These are phyloP conservation scores for Syzygium malaccense DNA, from an alignment of 441 rosid genomes.

Conservation along the genomic window DNA sequence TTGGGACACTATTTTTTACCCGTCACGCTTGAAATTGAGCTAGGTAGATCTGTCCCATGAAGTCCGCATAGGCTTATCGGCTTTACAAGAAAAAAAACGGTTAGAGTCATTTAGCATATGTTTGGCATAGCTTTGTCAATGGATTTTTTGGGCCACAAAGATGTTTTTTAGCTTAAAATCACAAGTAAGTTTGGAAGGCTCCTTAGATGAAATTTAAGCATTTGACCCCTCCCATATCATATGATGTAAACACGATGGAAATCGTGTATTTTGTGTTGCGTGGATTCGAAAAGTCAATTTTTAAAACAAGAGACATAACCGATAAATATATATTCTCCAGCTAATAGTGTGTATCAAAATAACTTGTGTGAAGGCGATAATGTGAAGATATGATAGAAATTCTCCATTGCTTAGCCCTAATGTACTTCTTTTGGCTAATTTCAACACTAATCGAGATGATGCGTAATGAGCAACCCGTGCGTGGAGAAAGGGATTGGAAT, in stretches of 20 bases:
- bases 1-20: neutral
- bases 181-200: neutral
- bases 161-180: neutral
- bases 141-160: accelerated
- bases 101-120: neutral
- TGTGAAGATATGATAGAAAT: no score
- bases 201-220: neutral
- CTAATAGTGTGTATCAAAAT: no score
- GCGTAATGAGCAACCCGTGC: no score
- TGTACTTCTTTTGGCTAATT: no score
- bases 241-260: neutral
- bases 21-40: neutral
- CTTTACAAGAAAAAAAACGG: accelerated
- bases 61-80: accelerated
- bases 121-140: neutral
- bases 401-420: no score
- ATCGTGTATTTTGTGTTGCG: neutral
- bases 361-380: no score
- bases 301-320: neutral
- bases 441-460: no score
- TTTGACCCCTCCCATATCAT: neutral
- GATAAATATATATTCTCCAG: no score
- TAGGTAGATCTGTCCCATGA: no score
- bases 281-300: neutral
- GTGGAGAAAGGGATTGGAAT: no score